Percentiles rank a stretch among this genome's conserved stretches.
These are phyloP conservation scores for Mucor racemosus DNA, from an alignment of 371 early-diverging fungal species.

Conservation along the genomic window DNA sequence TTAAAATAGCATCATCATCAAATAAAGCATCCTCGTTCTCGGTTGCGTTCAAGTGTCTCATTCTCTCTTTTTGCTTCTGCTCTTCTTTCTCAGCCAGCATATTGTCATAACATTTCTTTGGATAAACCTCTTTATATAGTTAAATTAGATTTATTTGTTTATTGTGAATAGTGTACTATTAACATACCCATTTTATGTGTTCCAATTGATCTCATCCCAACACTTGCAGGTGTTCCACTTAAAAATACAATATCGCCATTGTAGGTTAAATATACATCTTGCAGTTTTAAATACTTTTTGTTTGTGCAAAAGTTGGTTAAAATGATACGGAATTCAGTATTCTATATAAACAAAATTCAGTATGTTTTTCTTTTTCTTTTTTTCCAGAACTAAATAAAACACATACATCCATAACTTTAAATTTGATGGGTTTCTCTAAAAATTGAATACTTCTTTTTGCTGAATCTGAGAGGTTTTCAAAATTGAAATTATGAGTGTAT, in stretches of 20 bases:
- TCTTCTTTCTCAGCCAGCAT: constrained; percentile 26
- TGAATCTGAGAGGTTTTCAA: not conserved
- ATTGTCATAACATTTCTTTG: constrained; percentile 28
- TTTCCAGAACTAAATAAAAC: no score
- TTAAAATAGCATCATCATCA: not conserved
- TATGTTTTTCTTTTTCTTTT: no score
- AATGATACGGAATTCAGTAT: constrained; percentile 37
- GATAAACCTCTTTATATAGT: constrained; percentile 38
- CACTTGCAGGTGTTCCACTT: constrained; percentile 44
- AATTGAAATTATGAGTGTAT: constrained; percentile 18
- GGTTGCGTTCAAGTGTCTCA: not conserved
- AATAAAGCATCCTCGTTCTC: not conserved
- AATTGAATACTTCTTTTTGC: not conserved
- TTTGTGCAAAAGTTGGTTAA: constrained; percentile 32
- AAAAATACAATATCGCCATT: constrained; percentile 37
- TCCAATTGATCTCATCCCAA: constrained; percentile 31
- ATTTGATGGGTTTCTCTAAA: constrained; percentile 35
- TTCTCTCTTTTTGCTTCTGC: constrained; percentile 19
- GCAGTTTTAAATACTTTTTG: constrained; percentile 29
- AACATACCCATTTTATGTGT: constrained; percentile 31
- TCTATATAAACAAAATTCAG: constrained; percentile 19
- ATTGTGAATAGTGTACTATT: not conserved
- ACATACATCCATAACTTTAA: constrained; percentile 44
- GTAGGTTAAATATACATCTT: constrained; percentile 38
- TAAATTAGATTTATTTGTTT: constrained; percentile 1